These are phyloP conservation scores for Endoconidiophora laricicola DNA, from an alignment of 2,329 filamentous ascomycete species.

Conservation along the genomic window DNA sequence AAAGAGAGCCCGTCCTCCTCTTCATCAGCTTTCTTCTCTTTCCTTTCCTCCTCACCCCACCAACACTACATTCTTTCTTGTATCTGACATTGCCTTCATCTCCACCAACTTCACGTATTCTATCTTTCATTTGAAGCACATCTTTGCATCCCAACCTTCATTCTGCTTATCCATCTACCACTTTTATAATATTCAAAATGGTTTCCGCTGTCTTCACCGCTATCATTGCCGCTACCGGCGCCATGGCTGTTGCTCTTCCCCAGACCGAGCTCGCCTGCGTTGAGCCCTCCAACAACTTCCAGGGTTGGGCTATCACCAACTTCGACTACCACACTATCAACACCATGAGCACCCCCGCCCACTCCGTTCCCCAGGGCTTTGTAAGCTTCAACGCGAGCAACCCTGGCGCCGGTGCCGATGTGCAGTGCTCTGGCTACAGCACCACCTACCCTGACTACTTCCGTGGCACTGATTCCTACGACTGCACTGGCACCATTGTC, in stretches of 20 bases:
- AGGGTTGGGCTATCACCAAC: conserved; percentile 24
- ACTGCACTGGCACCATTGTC: conserved; percentile 21
- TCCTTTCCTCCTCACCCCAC: conserved; percentile 7
- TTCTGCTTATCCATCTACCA: not conserved
- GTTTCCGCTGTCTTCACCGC: conserved; percentile 4
- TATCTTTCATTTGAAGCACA: not conserved
- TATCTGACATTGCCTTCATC: conserved; percentile 2
- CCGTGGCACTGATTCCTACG: conserved; percentile 29
- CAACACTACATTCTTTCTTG: conserved; percentile 4
- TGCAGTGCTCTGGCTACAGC: conserved; percentile 26
- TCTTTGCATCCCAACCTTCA: not conserved
- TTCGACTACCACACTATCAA: conserved; percentile 34
- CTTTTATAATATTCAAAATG: conserved; percentile 7
- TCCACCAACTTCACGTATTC: not conserved
- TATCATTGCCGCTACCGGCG: conserved; percentile 7
- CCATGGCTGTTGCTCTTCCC: conserved; percentile 5
- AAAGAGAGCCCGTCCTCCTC: not conserved
- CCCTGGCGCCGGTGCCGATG: conserved; percentile 23
- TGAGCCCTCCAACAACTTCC: conserved; percentile 14
- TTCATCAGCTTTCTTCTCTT: not conserved
- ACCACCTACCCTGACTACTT: conserved; percentile 31
- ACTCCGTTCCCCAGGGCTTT: conserved; percentile 32
- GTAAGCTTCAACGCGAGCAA: conserved; percentile 34
- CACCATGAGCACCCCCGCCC: conserved; percentile 32
- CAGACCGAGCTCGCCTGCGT: conserved; percentile 14